Evolutionary conservation across 768 basidiomycete species (phyloP), one percentile per base, ranked within the genome.

Genomic region (Leucosporidium scottii): DNA sequence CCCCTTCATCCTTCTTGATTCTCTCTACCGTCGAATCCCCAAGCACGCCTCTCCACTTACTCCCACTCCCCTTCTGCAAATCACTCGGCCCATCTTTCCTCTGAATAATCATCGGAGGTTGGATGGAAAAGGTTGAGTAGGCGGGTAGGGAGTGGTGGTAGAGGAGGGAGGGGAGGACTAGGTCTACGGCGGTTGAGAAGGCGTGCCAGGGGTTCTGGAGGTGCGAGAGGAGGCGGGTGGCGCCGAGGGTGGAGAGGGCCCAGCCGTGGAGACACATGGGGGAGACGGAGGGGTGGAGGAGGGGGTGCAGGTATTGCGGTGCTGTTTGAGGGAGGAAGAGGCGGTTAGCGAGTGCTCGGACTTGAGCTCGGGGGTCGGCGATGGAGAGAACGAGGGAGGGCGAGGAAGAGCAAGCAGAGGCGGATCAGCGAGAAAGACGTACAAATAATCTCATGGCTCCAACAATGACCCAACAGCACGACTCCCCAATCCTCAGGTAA

Each of bases 101-200:
- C 61, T 76, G 75, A 39, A 76, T 75, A 56, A 76, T 70, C n/a
- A 76, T 53, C 4, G 75, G 68, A n/a, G 75, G 75, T 55, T 76
- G 73, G 65, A 76, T 58, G 9, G 67, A 69, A 67, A 71, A 76
- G 28, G 75, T 70, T 2, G 39, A 44, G 39, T 44, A 44, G 3
- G 36, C 5, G 12, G 58, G 56, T 30, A 76, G 56, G 27, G 64
- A 56, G 17, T 23, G 39, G 68, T 64, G 66, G 27, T 49, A 65
- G 62, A 70, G 64, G 68, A 73, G 67, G 15, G 68, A 72, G 7
- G 74, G 74, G 25, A 75, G 54, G 58, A 68, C 67, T 20, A 73
- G 70, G 61, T 76, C 75, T 59, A 76, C 73, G 4, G 75, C 74
- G 20, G 75, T 73, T 28, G 70, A 67, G 60, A 75, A 76, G 17